These are phyloP conservation scores for Podospora pseudopauciseta DNA, from an alignment of 495 filamentous ascomycete genomes.

Conservation along the genomic window DNA sequence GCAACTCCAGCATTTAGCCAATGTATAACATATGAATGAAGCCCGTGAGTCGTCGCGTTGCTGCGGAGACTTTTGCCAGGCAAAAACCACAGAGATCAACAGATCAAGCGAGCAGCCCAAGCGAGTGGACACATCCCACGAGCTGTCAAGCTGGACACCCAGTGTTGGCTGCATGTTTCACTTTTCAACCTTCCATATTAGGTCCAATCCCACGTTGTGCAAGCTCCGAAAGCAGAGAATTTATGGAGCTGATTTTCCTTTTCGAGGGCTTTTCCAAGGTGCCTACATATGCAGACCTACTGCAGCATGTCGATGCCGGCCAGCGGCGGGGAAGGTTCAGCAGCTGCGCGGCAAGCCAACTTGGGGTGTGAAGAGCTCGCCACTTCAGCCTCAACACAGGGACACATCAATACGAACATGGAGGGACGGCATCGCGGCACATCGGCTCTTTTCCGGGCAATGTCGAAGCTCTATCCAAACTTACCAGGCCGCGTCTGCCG, in stretches of 20 bases:
- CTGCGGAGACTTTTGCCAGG: too few species aligned
- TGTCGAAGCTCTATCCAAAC: not conserved
- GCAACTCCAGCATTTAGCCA: too few species aligned
- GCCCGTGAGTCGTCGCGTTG: too few species aligned
- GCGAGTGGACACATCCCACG: too few species aligned
- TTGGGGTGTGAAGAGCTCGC: not conserved
- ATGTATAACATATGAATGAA: too few species aligned
- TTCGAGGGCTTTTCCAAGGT: not conserved
- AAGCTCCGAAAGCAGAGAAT: conserved; percentile 2
- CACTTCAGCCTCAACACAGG: conserved; percentile 5
- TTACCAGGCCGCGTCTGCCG: not conserved
- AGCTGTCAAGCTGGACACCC: not conserved
- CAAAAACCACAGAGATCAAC: too few species aligned
- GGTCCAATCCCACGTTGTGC: not conserved
- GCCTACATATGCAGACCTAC: not conserved
- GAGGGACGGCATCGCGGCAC: not conserved
- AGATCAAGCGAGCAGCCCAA: too few species aligned
- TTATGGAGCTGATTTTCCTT: not conserved
- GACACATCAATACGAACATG: not conserved
- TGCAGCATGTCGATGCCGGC: not conserved
- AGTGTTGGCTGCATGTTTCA: not conserved
- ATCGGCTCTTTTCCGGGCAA: not conserved
- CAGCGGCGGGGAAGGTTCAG: not conserved
- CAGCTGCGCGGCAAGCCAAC: not conserved
- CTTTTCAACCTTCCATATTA: not conserved